Percentiles rank a stretch among this genome's conserved stretches.
Conservation (phyloP, 768 basidiomycete species). For the Tylopilus rubrobrunneus region DNA sequence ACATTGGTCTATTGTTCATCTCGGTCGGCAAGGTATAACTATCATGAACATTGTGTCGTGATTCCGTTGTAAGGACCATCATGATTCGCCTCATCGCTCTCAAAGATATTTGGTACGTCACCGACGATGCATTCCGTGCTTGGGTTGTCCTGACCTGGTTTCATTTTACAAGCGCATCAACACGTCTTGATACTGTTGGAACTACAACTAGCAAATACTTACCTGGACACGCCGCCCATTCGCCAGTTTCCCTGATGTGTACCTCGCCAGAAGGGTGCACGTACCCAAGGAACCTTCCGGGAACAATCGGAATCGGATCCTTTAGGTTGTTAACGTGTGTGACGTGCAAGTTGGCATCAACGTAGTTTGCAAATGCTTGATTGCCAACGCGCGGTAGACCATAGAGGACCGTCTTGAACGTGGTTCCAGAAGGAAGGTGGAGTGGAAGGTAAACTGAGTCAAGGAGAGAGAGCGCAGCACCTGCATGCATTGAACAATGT, state of each 20-base stretch:
- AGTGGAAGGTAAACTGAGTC: slow-evolving; percentile 36
- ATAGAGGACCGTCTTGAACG: slow-evolving; percentile 27
- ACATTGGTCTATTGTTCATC: neutral
- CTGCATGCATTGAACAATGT: slow-evolving; percentile 5
- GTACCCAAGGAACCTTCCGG: slow-evolving; percentile 34
- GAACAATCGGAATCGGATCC: slow-evolving; percentile 37
- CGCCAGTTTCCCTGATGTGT: slow-evolving; percentile 39
- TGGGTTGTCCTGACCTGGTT: slow-evolving; percentile 56
- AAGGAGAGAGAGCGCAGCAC: slow-evolving; percentile 32
- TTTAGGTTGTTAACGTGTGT: slow-evolving; percentile 52
- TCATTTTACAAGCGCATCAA: neutral
- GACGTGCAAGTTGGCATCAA: slow-evolving; percentile 41
- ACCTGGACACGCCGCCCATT: slow-evolving; percentile 57
- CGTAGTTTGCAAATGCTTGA: slow-evolving; percentile 53
- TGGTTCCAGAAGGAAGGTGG: slow-evolving; percentile 27
- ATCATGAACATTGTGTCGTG: slow-evolving; percentile 12
- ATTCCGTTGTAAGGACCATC: slow-evolving; percentile 34
- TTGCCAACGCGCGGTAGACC: slow-evolving; percentile 48
- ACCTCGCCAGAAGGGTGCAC: slow-evolving; percentile 38
- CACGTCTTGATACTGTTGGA: neutral
- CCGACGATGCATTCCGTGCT: slow-evolving; percentile 29
- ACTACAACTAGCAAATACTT: neutral
- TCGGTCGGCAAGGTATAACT: neutral
- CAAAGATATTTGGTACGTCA: slow-evolving; percentile 39
- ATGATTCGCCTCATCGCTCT: slow-evolving; percentile 40